phyloP scores from a whole-genome alignment of 805 yeast species.

The Saccharomycopsis sp. region DNA sequence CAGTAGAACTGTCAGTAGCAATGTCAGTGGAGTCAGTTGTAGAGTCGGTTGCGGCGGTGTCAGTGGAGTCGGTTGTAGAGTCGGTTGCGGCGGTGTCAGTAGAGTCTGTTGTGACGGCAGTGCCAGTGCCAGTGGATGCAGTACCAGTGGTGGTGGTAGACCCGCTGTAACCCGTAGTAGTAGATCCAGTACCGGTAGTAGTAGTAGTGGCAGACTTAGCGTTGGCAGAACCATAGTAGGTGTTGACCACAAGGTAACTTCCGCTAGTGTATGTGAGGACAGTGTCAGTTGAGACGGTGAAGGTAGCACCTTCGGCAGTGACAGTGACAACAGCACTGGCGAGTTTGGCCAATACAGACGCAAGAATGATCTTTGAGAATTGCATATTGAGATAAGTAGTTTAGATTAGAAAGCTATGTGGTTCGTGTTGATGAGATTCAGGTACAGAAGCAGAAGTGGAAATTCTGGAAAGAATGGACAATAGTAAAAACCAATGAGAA shows the following conservation, averaged over 20 bases:
- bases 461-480: neutral
- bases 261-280: conserved; percentile 20
- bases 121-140: conserved; percentile 2
- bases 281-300: conserved; percentile 17
- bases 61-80: neutral
- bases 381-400: neutral
- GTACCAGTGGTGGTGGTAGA: neutral
- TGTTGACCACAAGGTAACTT: conserved; percentile 17
- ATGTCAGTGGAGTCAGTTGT: neutral
- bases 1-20: no score
- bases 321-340: conserved; percentile 2
- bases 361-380: neutral
- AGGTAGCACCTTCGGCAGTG: conserved; percentile 3
- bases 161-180: neutral
- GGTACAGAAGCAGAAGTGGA: neutral
- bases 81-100: neutral
- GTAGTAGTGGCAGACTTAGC: conserved; percentile 7
- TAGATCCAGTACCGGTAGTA: conserved; percentile 2
- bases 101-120: neutral
- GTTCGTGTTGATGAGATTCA: no score
- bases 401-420: no score
- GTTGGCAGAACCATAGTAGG: conserved; percentile 13
- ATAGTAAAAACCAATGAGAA: neutral
- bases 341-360: neutral
- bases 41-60: neutral